Evolutionary conservation across 495 filamentous ascomycete species (phyloP).

Genomic region (Gamarada debralockiae): DNA sequence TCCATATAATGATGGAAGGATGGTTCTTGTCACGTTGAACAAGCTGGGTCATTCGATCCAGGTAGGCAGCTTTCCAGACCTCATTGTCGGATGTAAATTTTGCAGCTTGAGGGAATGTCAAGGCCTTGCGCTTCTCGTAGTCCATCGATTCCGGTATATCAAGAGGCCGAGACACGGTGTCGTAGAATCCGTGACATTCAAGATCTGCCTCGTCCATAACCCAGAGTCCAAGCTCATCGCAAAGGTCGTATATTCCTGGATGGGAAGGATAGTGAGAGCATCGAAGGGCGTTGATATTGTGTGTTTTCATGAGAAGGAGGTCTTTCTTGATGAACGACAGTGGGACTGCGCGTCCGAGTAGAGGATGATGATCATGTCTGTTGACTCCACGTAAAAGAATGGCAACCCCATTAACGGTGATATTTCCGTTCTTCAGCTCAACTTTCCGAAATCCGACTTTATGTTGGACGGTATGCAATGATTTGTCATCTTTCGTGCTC

Average conservation of each 20-base stretch:
- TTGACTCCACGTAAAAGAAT: conserved; percentile 59
- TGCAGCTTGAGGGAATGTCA: conserved; percentile 46
- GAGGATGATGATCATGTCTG: conserved; percentile 60
- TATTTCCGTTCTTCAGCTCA: conserved; percentile 50
- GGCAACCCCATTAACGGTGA: conserved; percentile 55
- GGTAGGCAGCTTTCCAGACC: conserved; percentile 57
- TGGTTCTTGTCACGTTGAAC: conserved; percentile 65
- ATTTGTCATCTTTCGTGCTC: background rate
- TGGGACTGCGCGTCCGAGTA: conserved; percentile 55
- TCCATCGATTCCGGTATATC: conserved; percentile 43
- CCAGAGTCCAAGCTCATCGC: conserved; percentile 65
- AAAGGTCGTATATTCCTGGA: conserved; percentile 53
- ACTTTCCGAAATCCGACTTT: conserved; percentile 56
- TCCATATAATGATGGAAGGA: conserved; percentile 65
- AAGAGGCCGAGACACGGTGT: conserved; percentile 39
- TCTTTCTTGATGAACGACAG: conserved; percentile 51
- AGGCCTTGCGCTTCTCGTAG: conserved; percentile 49
- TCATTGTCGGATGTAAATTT: conserved; percentile 59
- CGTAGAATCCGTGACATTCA: conserved; percentile 65
- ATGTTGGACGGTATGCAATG: conserved; percentile 38
- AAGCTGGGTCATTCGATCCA: conserved; percentile 61
- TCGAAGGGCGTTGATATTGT: conserved; percentile 63
- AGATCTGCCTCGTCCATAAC: conserved; percentile 71
- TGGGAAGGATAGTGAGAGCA: conserved; percentile 61
- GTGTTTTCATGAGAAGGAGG: conserved; percentile 60